Conservation (phyloP, 192 early-diverging fungal species). For the Gaertneriomyces sp. region DNA sequence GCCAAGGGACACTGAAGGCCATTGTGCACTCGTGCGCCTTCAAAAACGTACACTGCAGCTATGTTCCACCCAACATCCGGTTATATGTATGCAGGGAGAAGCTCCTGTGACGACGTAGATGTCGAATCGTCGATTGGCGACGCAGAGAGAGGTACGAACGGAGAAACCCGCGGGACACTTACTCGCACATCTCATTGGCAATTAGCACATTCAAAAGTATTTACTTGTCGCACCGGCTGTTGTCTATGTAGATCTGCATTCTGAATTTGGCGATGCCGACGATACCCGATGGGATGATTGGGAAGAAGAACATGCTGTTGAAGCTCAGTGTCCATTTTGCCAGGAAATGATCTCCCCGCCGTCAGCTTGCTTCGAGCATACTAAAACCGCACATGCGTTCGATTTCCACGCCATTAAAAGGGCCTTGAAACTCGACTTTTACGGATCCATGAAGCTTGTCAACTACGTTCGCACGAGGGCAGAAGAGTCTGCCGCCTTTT, state of each 20-base stretch:
- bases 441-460: conserved; percentile 78
- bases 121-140: conserved; percentile 21
- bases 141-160: conserved; percentile 27
- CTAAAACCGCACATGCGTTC: conserved; percentile 27
- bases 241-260: conserved; percentile 25
- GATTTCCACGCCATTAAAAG: conserved; percentile 28
- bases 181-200: not conserved
- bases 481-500: conserved; percentile 5
- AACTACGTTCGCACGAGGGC: conserved; percentile 65
- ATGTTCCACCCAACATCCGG: too few species aligned
- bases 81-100: too few species aligned
- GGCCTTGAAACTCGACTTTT: conserved; percentile 66
- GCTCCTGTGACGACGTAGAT: too few species aligned
- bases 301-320: conserved; percentile 34
- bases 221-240: not conserved
- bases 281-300: conserved; percentile 38
- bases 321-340: conserved; percentile 33
- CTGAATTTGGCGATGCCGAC: conserved; percentile 30
- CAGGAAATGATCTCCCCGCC: conserved; percentile 5
- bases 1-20: too few species aligned
- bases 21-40: too few species aligned
- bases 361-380: conserved; percentile 27
- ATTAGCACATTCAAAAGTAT: not conserved
- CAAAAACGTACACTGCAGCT: too few species aligned
- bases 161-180: not conserved